Evolutionary conservation across 805 yeast species (phyloP).

Genomic region (Torulaspora maleeae): DNA sequence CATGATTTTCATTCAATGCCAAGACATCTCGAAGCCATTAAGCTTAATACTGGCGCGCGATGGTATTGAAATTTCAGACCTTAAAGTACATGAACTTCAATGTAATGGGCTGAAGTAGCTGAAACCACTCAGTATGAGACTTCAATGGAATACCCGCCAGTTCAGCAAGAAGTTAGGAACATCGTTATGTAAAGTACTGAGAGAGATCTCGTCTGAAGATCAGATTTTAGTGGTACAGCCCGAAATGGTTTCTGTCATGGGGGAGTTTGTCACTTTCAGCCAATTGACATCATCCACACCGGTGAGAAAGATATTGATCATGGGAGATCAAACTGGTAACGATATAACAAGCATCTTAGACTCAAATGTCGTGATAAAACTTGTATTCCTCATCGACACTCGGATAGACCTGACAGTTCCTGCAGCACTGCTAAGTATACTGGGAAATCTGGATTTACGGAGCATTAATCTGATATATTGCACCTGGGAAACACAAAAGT

Average conservation of each 20-base stretch:
- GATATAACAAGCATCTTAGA: conserved; percentile 16
- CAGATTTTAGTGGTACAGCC: conserved; percentile 26
- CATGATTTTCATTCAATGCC: background rate
- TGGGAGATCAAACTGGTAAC: conserved; percentile 19
- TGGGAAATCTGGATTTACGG: conserved; percentile 2
- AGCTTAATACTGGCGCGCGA: background rate
- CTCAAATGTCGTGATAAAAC: conserved; percentile 10
- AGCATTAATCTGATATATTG: conserved; percentile 16
- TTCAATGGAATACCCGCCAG: conserved; percentile 28
- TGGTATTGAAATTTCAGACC: background rate
- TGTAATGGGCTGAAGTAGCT: background rate
- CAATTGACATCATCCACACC: conserved; percentile 27
- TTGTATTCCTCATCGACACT: conserved; percentile 29
- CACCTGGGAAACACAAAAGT: conserved; percentile 18
- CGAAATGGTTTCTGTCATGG: conserved; percentile 19
- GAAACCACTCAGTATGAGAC: conserved; percentile 14
- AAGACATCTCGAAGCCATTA: background rate
- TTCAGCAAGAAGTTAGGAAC: conserved; percentile 17
- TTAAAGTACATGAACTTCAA: background rate
- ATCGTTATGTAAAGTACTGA: conserved; percentile 17
- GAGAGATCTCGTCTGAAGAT: conserved; percentile 15
- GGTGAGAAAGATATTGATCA: conserved; percentile 25
- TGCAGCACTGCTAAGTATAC: conserved; percentile 6
- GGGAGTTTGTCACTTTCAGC: conserved; percentile 26
- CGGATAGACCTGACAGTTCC: conserved; percentile 24